These are phyloP conservation scores for Colletotrichum navitas DNA, from an alignment of 2,329 filamentous ascomycete species.

Conservation along the genomic window DNA sequence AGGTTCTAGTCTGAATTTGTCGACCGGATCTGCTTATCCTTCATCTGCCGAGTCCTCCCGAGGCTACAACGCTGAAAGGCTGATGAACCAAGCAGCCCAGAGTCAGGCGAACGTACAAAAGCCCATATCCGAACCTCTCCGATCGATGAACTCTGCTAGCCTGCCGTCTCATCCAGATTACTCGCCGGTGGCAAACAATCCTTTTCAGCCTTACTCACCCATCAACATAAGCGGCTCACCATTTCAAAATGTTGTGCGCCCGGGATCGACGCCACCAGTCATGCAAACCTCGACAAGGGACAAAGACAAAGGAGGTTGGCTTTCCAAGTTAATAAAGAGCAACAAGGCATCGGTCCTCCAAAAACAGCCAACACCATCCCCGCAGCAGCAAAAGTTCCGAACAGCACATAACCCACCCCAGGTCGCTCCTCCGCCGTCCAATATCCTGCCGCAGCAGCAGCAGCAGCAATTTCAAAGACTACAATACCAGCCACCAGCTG, in stretches of 20 bases:
- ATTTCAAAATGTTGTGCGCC: background rate
- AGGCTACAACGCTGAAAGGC: background rate
- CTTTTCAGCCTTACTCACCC: conserved; percentile 5
- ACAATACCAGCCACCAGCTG: too few species aligned
- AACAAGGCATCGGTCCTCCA: conserved; percentile 30
- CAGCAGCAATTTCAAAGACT: background rate
- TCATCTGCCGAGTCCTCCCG: conserved; percentile 20
- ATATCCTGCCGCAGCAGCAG: background rate
- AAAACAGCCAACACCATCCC: conserved; percentile 16
- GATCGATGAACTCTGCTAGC: background rate
- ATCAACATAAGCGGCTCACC: background rate
- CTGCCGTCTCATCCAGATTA: conserved; percentile 6
- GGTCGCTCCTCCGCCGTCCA: conserved; percentile 1
- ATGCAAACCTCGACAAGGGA: conserved; percentile 17
- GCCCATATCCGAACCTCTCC: background rate
- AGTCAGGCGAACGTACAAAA: background rate
- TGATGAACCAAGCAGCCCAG: background rate
- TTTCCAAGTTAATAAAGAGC: conserved; percentile 41
- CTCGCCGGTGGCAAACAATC: conserved; percentile 16
- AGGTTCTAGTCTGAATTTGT: background rate
- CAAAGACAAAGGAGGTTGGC: conserved; percentile 42
- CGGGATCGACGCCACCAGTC: conserved; percentile 19
- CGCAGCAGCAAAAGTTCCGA: background rate
- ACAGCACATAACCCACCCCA: conserved; percentile 9
- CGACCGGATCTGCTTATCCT: conserved; percentile 26